Evolutionary conservation across 164 flowering plant species (phyloP).

Genomic region (Nymphaea thermarum): DNA sequence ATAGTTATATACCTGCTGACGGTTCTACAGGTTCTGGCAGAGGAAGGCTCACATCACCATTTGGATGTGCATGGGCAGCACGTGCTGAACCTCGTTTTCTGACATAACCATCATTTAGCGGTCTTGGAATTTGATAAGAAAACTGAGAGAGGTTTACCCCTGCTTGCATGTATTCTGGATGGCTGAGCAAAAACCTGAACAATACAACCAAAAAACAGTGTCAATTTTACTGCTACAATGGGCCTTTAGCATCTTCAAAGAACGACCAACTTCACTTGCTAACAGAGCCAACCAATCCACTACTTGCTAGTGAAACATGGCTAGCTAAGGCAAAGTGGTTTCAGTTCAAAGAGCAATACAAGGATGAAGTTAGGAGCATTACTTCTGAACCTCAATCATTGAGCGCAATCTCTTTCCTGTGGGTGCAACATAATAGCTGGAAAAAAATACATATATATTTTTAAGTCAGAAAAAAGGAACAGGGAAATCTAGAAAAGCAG

Average conservation of each 20-base stretch:
- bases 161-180: conserved; percentile 44
- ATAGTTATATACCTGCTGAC: background rate
- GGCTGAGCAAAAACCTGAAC: conserved; percentile 43
- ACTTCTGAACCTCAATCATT: conserved; percentile 73
- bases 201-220: background rate
- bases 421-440: conserved; percentile 78
- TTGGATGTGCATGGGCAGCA: background rate
- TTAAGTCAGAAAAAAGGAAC: background rate
- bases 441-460: background rate
- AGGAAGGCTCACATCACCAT: background rate
- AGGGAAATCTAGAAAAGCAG: background rate
- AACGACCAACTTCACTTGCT: too few relatives aligned
- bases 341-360: background rate
- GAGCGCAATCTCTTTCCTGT: conserved; percentile 80
- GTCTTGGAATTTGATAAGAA: conserved; percentile 80
- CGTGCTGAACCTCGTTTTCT: conserved; percentile 32
- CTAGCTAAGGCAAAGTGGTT: background rate
- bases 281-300: too few relatives aligned
- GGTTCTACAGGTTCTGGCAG: background rate
- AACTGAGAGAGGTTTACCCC: conserved; percentile 52
- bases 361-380: conserved; percentile 6
- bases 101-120: conserved; percentile 71
- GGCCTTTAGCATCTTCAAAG: too few relatives aligned
- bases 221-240: background rate
- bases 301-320: too few relatives aligned